phyloP scores from a whole-genome alignment of 1,284 basidiomycete species.

The Vanrija pseudolonga region DNA sequence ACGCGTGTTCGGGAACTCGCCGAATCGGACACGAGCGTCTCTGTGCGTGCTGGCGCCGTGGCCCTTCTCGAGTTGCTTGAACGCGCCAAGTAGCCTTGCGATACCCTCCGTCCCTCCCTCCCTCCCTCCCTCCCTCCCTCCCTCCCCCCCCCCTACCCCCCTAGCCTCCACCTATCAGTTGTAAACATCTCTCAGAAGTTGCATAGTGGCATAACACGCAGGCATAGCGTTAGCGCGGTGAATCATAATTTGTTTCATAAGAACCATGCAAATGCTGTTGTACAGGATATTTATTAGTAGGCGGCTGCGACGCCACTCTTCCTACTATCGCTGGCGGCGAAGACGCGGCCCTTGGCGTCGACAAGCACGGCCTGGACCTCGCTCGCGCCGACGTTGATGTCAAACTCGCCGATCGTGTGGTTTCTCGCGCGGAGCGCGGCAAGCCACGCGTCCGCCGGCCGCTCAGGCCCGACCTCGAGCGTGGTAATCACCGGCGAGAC shows the following conservation, averaged over 20 bases:
- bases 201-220: no score
- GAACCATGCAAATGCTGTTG: conserved; percentile 1
- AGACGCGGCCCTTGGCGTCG: conserved; percentile 52
- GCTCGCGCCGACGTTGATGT: conserved; percentile 45
- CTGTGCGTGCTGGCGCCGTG: conserved; percentile 26
- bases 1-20: conserved; percentile 28
- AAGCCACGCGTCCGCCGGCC: conserved; percentile 58
- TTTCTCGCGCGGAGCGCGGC: conserved; percentile 60
- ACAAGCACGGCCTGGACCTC: conserved; percentile 64
- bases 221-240: neutral
- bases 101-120: neutral
- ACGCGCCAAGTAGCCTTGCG: conserved; percentile 3
- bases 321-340: conserved; percentile 39
- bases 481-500: conserved; percentile 66
- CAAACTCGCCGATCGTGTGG: conserved; percentile 63
- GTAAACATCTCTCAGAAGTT: neutral
- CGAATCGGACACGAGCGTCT: conserved; percentile 23
- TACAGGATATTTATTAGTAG: conserved; percentile 33
- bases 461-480: conserved; percentile 56
- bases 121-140: no score
- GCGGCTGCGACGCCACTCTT: conserved; percentile 48
- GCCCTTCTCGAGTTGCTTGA: conserved; percentile 34
- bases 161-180: neutral
- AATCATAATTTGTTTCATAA: neutral
- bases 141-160: neutral